Evolutionary conservation across 257 asterid species (phyloP), one percentile per base, ranked within the genome.

Genomic region (Plectranthus barbatus): DNA sequence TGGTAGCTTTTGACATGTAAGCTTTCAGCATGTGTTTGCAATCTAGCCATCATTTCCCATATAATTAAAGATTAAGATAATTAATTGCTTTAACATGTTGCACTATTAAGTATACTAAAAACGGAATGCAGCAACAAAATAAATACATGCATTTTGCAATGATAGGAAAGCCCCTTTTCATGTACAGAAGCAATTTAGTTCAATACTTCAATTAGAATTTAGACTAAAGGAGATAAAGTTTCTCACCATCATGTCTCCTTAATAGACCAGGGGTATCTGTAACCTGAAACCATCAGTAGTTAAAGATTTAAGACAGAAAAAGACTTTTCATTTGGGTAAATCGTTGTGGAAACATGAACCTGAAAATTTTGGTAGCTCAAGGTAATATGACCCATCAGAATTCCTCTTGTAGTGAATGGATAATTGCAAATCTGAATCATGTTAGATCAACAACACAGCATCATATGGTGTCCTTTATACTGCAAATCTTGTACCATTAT

Each of bases 351-450:
- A 48, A 64, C 29, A 14, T 18, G 31, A 34, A 78, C 87, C 86
- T 83, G 84, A 53, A 77, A 83, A 84, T 81, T 85, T 79, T 86
- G 91, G 86, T 76, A 85, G 81, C 90, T 89, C 73, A 87, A 69
- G 67, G 72, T 67, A 62, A 89, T 86, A 77, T 92, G 99, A 46
- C 99, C 99, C 99, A 92, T 89, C 71, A 92, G 75, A 77, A 92
- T 87, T 74, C 97, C 97, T 74, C 97, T 77, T 11, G 99, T 92
- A 64, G 99, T 92, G 83, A 92, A 92, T 26, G 99, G 97, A 79
- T 92, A 92, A 68, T 92, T 92, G 91, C 97, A 92, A 29, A 92
- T 67, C 96, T 92, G 84, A 70, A 52, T 6, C 67, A 55, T 26
- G 34, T 69, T 37, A 54, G 71, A 71, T 57, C 42, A 55, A 19